Percentiles rank a stretch among this genome's conserved stretches.
These are phyloP conservation scores for Blastobotrys mokoenaii DNA, from an alignment of 805 yeast genomes.

Conservation along the genomic window DNA sequence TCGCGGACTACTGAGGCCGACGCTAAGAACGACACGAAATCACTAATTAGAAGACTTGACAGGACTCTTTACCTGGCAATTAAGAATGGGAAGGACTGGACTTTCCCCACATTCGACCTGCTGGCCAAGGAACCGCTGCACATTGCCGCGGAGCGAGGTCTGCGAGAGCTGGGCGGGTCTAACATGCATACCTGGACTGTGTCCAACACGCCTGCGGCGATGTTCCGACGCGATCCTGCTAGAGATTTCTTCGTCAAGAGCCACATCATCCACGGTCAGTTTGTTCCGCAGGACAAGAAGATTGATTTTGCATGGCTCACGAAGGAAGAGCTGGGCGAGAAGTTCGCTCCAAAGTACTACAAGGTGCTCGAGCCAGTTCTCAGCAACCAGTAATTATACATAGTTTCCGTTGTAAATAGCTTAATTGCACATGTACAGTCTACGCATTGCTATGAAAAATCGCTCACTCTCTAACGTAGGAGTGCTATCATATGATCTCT, in stretches of 20 bases:
- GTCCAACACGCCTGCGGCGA: conserved; percentile 80
- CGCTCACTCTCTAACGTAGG: neutral
- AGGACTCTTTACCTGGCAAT: conserved; percentile 73
- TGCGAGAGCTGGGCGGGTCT: conserved; percentile 64
- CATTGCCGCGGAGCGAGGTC: conserved; percentile 63
- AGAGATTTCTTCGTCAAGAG: conserved; percentile 76
- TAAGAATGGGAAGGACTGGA: conserved; percentile 49
- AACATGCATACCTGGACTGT: conserved; percentile 81
- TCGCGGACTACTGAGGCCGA: conserved; percentile 77
- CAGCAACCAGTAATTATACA: conserved; percentile 10
- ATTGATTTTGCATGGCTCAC: conserved; percentile 73
- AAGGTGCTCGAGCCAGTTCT: conserved; percentile 34
- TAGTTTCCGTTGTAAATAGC: neutral
- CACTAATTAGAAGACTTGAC: conserved; percentile 72
- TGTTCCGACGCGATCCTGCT: conserved; percentile 35
- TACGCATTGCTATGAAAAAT: neutral
- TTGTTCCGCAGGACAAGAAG: conserved; percentile 36
- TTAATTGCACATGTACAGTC: neutral
- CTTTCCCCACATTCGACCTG: conserved; percentile 63
- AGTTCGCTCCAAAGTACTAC: conserved; percentile 48
- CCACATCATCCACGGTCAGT: conserved; percentile 79
- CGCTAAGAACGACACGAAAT: conserved; percentile 44
- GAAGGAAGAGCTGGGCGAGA: conserved; percentile 60
- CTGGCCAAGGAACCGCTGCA: conserved; percentile 48
- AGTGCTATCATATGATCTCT: neutral